Evolutionary conservation across 257 asterid genomes (phyloP).

Genomic region (Euphrasia confusa): DNA sequence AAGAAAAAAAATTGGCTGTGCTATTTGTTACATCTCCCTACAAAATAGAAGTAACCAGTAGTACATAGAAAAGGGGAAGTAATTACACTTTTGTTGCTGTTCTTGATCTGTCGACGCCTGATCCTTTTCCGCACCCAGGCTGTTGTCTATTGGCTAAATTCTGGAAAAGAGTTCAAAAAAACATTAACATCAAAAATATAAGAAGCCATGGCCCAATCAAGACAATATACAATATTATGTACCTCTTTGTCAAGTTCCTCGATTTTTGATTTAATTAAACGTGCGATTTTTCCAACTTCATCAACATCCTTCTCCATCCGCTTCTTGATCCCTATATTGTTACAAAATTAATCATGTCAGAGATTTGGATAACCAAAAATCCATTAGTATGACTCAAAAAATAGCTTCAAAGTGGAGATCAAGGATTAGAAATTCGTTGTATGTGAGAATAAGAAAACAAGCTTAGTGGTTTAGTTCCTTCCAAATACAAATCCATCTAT

Average conservation of each 20-base stretch:
- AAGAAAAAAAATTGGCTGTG: no score
- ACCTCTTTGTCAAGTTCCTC: slow-evolving; percentile 95
- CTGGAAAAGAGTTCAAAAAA: slow-evolving; percentile 36
- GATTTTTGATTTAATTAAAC: slow-evolving; percentile 64
- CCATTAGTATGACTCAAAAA: neutral
- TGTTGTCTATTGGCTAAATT: slow-evolving; percentile 82
- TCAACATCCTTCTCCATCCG: slow-evolving; percentile 98
- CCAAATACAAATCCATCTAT: neutral
- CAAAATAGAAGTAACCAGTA: no score
- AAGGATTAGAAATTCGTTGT: neutral
- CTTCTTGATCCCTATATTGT: slow-evolving; percentile 75
- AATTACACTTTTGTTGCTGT: slow-evolving; percentile 87
- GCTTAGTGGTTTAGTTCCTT: neutral
- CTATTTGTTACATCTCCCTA: no score
- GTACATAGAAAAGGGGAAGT: slow-evolving; percentile 7
- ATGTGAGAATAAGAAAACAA: neutral
- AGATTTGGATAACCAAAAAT: slow-evolving; percentile 8
- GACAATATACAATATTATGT: slow-evolving; percentile 24
- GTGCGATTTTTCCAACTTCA: slow-evolving; percentile 93
- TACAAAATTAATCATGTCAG: slow-evolving; percentile 23
- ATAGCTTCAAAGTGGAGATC: neutral
- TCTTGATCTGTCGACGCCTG: slow-evolving; percentile 96
- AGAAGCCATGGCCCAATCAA: slow-evolving; percentile 19
- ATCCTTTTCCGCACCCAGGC: slow-evolving; percentile 94
- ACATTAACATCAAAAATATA: slow-evolving; percentile 21